phyloP scores from a whole-genome alignment of 371 early-diverging fungal species.

The Chytridium lagenaria region DNA sequence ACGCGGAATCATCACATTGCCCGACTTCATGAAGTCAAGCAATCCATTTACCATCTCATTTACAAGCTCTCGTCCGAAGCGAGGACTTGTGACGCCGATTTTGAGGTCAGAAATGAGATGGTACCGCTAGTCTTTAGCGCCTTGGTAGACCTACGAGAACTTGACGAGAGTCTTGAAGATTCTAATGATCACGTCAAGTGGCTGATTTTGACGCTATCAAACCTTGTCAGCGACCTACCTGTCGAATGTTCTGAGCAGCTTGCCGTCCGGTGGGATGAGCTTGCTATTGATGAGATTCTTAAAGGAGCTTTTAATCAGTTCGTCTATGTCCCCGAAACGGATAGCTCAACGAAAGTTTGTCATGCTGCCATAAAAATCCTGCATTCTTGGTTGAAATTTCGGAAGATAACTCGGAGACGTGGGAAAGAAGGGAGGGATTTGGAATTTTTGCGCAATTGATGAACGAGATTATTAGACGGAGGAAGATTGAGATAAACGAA shows the following conservation, averaged over 20 bases:
- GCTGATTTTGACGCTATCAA: neutral
- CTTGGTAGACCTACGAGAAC: neutral
- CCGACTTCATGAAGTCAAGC: neutral
- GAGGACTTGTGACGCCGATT: neutral
- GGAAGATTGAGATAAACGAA: neutral
- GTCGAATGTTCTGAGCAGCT: neutral
- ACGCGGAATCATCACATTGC: too few species aligned
- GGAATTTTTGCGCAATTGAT: neutral
- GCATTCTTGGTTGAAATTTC: neutral
- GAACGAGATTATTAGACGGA: neutral
- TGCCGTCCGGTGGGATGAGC: neutral
- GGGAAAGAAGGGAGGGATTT: neutral
- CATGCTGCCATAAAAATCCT: neutral
- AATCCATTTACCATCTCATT: neutral
- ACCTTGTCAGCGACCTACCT: neutral
- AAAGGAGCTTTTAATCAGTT: neutral
- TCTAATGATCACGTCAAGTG: neutral
- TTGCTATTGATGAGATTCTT: neutral
- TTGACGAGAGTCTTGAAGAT: neutral
- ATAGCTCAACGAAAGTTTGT: neutral
- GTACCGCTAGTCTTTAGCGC: neutral
- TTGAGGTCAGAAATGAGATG: neutral
- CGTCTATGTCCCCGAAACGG: neutral
- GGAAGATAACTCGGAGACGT: neutral
- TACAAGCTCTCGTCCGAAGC: neutral